These are phyloP conservation scores for Debaryomyces psychrophilus DNA, from an alignment of 1,139 yeast species.

Conservation along the genomic window DNA sequence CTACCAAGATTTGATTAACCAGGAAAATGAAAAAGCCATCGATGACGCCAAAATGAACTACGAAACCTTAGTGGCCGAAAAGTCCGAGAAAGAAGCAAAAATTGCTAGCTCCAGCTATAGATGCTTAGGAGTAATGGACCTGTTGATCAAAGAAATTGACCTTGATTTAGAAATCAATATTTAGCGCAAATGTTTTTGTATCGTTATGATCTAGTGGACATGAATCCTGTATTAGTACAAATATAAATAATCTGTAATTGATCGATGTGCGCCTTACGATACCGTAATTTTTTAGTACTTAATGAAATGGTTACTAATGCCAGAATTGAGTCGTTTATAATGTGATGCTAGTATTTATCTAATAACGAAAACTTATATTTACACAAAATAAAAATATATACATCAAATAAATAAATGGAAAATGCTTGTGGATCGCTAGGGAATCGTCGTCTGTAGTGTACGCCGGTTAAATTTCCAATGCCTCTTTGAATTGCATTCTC, in stretches of 20 bases:
- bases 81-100: conserved; percentile 40
- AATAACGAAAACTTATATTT: neutral
- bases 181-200: conserved; percentile 1
- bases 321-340: too few relatives aligned
- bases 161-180: conserved; percentile 32
- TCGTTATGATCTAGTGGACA: conserved; percentile 1
- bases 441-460: too few relatives aligned
- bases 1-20: conserved; percentile 55
- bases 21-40: conserved; percentile 49
- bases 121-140: conserved; percentile 49
- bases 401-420: neutral
- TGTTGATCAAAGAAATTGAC: conserved; percentile 39
- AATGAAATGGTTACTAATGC: too few relatives aligned
- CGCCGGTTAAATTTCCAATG: conserved; percentile 4
- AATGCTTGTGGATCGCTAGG: too few relatives aligned
- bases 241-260: neutral
- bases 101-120: conserved; percentile 49
- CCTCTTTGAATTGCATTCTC: conserved; percentile 30
- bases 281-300: neutral
- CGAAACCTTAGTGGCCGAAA: conserved; percentile 39
- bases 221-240: neutral
- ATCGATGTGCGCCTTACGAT: neutral
- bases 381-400: neutral
- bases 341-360: too few relatives aligned
- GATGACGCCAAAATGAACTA: conserved; percentile 43